Evolutionary conservation across 192 early-diverging fungal genomes (phyloP).

Genomic region (Podila minutissima): DNA sequence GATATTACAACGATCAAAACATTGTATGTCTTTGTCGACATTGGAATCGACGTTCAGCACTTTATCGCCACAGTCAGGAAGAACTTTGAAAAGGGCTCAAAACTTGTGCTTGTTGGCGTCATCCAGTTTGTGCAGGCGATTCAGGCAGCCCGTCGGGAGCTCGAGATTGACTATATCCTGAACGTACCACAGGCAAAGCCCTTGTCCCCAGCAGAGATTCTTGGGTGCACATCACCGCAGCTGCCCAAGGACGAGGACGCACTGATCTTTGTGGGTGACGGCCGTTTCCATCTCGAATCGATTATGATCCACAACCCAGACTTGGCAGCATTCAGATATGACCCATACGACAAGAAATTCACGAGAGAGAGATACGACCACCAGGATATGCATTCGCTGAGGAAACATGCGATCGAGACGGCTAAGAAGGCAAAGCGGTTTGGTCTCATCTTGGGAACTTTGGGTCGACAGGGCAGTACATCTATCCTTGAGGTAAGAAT

Average conservation of each 20-base stretch:
- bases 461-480: slow-evolving; percentile 95
- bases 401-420: slow-evolving; percentile 83
- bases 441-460: slow-evolving; percentile 94
- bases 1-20: slow-evolving; percentile 94
- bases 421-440: slow-evolving; percentile 81
- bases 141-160: slow-evolving; percentile 71
- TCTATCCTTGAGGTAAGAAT: slow-evolving; percentile 81
- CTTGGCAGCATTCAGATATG: slow-evolving; percentile 91
- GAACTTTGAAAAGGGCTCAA: slow-evolving; percentile 85
- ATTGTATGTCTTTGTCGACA: slow-evolving; percentile 99
- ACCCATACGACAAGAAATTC: slow-evolving; percentile 93
- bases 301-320: slow-evolving; percentile 98
- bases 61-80: slow-evolving; percentile 89
- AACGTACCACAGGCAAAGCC: slow-evolving; percentile 94
- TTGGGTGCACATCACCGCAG: slow-evolving; percentile 95
- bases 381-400: slow-evolving; percentile 87
- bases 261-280: slow-evolving; percentile 91
- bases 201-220: slow-evolving; percentile 92
- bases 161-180: slow-evolving; percentile 73
- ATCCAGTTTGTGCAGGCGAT: slow-evolving; percentile 95
- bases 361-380: slow-evolving; percentile 96
- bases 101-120: slow-evolving; percentile 86
- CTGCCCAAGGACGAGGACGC: slow-evolving; percentile 74
- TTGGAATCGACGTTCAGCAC: slow-evolving; percentile 92
- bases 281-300: slow-evolving; percentile 97